These are phyloP conservation scores for Nannochloropsis salina DNA, from an alignment of 108 stramenopile genomes.

Conservation along the genomic window DNA sequence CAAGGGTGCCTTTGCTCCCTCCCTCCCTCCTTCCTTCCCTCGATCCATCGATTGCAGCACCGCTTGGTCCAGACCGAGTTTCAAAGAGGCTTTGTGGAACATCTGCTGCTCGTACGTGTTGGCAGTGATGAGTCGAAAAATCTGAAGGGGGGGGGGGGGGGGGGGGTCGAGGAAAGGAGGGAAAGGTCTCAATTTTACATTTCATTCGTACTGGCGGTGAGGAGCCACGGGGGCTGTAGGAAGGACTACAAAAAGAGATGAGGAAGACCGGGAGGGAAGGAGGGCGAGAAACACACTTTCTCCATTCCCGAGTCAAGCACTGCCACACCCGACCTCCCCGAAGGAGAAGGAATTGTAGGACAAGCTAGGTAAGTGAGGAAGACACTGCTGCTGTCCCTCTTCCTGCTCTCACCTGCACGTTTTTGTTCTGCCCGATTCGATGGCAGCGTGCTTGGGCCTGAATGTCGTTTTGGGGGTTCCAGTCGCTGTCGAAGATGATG, in stretches of 20 bases:
- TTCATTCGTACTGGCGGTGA: not conserved
- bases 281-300: not conserved
- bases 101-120: conserved; percentile 40
- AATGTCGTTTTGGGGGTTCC: conserved; percentile 61
- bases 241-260: not conserved
- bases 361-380: not conserved
- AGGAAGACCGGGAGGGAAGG: not conserved
- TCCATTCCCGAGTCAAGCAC: not conserved
- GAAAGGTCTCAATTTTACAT: not conserved
- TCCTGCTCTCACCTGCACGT: conserved; percentile 48
- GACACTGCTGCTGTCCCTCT: not conserved
- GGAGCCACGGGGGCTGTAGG: too few relatives aligned
- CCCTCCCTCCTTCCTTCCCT: conserved; percentile 15
- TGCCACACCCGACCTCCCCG: too few relatives aligned
- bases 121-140: conserved; percentile 27
- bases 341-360: too few relatives aligned
- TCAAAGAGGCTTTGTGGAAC: conserved; percentile 31
- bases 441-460: conserved; percentile 37
- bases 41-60: conserved; percentile 42
- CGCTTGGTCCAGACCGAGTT: conserved; percentile 35
- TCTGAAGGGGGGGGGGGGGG: conserved; percentile 15
- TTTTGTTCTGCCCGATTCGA: conserved; percentile 39
- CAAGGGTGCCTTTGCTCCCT: not conserved
- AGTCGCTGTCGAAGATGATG: conserved; percentile 62
- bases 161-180: not conserved